These are phyloP conservation scores for Suhomyces xylopsoci DNA, from an alignment of 805 yeast species.

Conservation along the genomic window DNA sequence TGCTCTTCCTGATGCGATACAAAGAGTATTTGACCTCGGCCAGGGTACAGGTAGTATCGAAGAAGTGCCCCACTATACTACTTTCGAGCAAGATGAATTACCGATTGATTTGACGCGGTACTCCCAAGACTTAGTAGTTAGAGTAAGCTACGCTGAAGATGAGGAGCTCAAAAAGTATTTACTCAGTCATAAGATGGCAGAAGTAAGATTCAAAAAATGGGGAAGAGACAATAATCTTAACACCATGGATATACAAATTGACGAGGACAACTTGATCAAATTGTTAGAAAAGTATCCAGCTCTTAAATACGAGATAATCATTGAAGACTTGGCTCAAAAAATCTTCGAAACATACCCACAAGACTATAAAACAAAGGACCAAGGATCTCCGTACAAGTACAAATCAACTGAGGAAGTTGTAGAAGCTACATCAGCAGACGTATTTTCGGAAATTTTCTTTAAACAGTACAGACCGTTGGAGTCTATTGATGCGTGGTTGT, in stretches of 20 bases:
- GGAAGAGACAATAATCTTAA: conserved; percentile 35
- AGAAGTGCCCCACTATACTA: conserved; percentile 27
- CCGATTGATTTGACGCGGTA: conserved; percentile 44
- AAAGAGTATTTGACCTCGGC: not conserved
- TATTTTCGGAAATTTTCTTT: conserved; percentile 56
- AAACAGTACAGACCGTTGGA: conserved; percentile 64
- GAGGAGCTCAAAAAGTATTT: conserved; percentile 18
- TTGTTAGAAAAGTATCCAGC: conserved; percentile 20
- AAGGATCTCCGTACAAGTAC: conserved; percentile 5
- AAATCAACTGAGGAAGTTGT: conserved; percentile 8
- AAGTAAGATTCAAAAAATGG: conserved; percentile 43
- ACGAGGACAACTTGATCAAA: conserved; percentile 15
- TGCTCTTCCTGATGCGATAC: not conserved
- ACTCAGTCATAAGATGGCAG: conserved; percentile 4
- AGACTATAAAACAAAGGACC: conserved; percentile 10
- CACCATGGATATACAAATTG: conserved; percentile 47
- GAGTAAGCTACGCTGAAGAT: conserved; percentile 34
- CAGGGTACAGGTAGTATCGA: not conserved
- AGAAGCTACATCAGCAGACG: conserved; percentile 12
- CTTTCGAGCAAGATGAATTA: conserved; percentile 22
- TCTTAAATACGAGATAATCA: conserved; percentile 38
- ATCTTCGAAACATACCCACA: conserved; percentile 55
- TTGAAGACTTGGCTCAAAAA: conserved; percentile 56
- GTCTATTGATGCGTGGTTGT: conserved; percentile 72
- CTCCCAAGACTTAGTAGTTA: conserved; percentile 41